phyloP scores from a whole-genome alignment of 441 rosid genomes.

The Sinapis alba region DNA sequence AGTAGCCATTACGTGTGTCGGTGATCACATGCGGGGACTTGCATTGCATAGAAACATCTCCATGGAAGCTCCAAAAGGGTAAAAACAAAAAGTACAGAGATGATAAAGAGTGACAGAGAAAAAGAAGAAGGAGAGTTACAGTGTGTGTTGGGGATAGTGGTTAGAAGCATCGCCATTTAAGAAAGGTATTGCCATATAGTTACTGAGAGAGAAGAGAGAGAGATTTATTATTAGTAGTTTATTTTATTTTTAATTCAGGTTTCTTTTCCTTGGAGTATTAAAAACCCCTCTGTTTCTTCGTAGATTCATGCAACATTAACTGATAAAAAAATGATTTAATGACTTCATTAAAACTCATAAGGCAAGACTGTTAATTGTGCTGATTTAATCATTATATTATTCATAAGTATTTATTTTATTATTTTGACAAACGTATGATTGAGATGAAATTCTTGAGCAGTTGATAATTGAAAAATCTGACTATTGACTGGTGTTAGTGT shows the following conservation, averaged over 20 bases:
- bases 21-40: constrained; percentile 34
- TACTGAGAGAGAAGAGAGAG: constrained; percentile 50
- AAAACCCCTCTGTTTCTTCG: constrained; percentile 32
- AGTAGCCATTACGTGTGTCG: constrained; percentile 47
- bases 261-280: background rate
- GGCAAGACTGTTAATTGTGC: constrained; percentile 22
- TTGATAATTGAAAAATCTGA: constrained; percentile 19
- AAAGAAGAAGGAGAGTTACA: constrained; percentile 16
- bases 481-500: constrained; percentile 26
- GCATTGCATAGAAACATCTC: constrained; percentile 33
- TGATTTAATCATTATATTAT: constrained; percentile 4
- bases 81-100: constrained; percentile 34
- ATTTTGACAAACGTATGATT: constrained; percentile 25
- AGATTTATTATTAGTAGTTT: background rate
- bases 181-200: constrained; percentile 33
- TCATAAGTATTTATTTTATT: background rate
- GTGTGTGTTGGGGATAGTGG: constrained; percentile 33
- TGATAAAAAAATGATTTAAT: background rate
- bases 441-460: constrained; percentile 23
- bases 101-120: constrained; percentile 32
- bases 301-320: constrained; percentile 32
- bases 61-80: constrained; percentile 10
- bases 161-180: constrained; percentile 52
- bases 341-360: constrained; percentile 21
- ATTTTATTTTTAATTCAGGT: background rate